Conservation (phyloP, 2,329 filamentous ascomycete species). For the Clonostachys rhizophaga region DNA sequence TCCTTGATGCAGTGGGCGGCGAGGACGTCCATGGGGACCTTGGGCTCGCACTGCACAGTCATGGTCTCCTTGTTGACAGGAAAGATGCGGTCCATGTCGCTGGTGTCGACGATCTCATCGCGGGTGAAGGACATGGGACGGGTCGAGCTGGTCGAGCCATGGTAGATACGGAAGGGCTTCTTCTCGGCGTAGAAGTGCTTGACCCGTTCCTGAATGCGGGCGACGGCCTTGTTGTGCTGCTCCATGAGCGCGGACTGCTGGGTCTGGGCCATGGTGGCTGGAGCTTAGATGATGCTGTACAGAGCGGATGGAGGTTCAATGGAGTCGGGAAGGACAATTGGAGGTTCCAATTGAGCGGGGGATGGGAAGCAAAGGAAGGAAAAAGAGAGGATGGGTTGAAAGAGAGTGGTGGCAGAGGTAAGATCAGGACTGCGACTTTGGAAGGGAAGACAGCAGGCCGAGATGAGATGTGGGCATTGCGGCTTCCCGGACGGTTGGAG, state of each 20-base stretch:
- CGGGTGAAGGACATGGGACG: slow-evolving; percentile 32
- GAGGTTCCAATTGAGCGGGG: neutral
- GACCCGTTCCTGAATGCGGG: slow-evolving; percentile 16
- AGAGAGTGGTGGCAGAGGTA: neutral
- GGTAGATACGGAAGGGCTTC: slow-evolving; percentile 52
- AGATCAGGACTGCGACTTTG: neutral
- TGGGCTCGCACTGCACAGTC: slow-evolving; percentile 51
- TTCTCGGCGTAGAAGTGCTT: slow-evolving; percentile 17
- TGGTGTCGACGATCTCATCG: slow-evolving; percentile 46
- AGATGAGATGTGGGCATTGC: too few relatives aligned
- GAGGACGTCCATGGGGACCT: slow-evolving; percentile 53
- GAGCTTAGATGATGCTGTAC: too few relatives aligned
- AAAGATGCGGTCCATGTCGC: slow-evolving; percentile 46
- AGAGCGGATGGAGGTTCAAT: neutral
- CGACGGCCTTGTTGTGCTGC: slow-evolving; percentile 16
- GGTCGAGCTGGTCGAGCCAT: slow-evolving; percentile 58
- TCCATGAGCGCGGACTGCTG: slow-evolving; percentile 11
- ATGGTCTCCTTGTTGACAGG: slow-evolving; percentile 38
- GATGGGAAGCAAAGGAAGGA: neutral
- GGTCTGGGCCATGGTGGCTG: slow-evolving; percentile 1
- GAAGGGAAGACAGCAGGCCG: too few relatives aligned
- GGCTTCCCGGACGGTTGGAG: too few relatives aligned
- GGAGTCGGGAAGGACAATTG: neutral
- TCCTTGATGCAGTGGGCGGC: slow-evolving; percentile 44
- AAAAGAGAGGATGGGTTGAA: neutral